Evolutionary conservation across 139 green algal genomes (phyloP).

Genomic region (Pleodorina starrii): DNA sequence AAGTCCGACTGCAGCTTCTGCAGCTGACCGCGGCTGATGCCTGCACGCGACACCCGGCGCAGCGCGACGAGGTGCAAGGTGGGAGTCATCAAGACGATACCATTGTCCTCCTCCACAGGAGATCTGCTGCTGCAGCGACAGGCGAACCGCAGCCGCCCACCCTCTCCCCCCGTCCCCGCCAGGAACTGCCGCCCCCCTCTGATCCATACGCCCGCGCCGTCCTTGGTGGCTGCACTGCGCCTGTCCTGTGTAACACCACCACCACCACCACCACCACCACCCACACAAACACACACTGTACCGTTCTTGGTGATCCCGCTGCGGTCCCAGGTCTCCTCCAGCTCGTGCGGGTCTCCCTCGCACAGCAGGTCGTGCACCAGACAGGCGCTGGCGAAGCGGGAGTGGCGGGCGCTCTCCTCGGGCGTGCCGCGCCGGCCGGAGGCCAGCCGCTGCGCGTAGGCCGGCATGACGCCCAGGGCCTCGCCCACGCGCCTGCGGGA

Average conservation of each 20-base stretch:
- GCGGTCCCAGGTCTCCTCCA: slow-evolving; percentile 60
- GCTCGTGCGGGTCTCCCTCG: slow-evolving; percentile 56
- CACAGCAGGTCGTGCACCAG: slow-evolving; percentile 58
- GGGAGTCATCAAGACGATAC: too few relatives aligned
- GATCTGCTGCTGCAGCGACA: too few relatives aligned
- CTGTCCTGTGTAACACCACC: too few relatives aligned
- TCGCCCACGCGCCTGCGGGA: slow-evolving; percentile 38
- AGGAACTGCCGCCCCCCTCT: too few relatives aligned
- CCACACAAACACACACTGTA: slow-evolving; percentile 1
- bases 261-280: too few relatives aligned
- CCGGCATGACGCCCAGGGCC: slow-evolving; percentile 14
- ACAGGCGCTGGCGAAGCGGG: slow-evolving; percentile 66
- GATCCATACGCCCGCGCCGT: too few relatives aligned
- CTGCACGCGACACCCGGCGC: slow-evolving; percentile 55
- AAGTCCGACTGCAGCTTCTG: slow-evolving; percentile 77
- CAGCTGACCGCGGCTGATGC: slow-evolving; percentile 65
- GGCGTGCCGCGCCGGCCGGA: slow-evolving; percentile 1
- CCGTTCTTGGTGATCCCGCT: slow-evolving; percentile 48
- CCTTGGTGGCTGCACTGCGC: too few relatives aligned
- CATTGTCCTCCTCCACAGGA: too few relatives aligned
- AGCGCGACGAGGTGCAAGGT: too few relatives aligned
- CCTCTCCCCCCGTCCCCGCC: too few relatives aligned
- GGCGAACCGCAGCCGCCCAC: too few relatives aligned
- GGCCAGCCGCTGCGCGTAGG: slow-evolving; percentile 34
- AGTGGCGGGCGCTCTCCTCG: slow-evolving; percentile 49